Evolutionary conservation across 139 green algal species (phyloP).

Genomic region (Closterium sp.): DNA sequence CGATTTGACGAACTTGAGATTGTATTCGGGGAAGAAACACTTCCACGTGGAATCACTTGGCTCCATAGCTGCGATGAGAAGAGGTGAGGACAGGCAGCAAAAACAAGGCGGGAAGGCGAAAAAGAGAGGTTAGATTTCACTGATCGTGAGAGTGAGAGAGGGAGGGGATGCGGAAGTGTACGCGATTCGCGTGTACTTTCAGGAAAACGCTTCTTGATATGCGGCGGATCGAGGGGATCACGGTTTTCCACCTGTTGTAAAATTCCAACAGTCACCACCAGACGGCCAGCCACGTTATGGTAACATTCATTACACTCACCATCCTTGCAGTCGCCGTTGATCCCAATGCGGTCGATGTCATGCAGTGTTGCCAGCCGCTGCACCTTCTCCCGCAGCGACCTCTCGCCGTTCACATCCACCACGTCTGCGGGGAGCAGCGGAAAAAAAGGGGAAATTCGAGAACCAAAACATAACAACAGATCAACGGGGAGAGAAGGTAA

Average conservation of each 20-base stretch:
- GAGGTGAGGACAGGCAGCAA: not conserved
- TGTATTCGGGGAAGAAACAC: conserved; percentile 6
- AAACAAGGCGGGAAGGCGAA: not conserved
- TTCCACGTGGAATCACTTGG: not conserved
- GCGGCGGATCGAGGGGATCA: too few species aligned
- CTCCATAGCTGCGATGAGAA: not conserved
- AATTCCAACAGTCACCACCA: too few species aligned
- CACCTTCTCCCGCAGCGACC: not conserved
- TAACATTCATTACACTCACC: not conserved
- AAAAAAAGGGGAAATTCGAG: too few species aligned
- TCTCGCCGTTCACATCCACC: not conserved
- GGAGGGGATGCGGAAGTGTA: too few species aligned
- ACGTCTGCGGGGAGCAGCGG: not conserved
- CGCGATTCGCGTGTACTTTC: too few species aligned
- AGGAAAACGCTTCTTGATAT: too few species aligned
- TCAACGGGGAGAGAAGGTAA: not conserved
- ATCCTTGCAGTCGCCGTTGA: not conserved
- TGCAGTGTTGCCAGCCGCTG: not conserved
- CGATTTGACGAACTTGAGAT: not conserved
- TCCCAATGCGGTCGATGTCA: not conserved
- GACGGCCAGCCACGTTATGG: too few species aligned
- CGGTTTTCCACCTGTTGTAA: too few species aligned
- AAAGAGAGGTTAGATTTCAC: too few species aligned
- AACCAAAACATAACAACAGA: not conserved
- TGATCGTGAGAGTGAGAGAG: too few species aligned